These are phyloP conservation scores for Pseudozyma sp. DNA, from an alignment of 1,284 basidiomycete species.

Conservation along the genomic window DNA sequence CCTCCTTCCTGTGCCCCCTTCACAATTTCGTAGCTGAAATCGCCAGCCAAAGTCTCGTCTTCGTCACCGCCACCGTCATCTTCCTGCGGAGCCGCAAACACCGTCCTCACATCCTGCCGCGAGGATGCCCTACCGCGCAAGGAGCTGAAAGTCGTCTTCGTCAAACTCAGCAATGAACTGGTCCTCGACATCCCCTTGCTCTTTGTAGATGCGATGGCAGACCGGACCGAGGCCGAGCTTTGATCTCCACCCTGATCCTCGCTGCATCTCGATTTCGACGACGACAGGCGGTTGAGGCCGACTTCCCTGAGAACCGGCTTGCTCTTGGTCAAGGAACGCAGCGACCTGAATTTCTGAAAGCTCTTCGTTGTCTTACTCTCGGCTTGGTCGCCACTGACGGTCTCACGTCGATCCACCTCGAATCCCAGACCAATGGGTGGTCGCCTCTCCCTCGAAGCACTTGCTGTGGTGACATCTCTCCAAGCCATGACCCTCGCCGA, in stretches of 20 bases:
- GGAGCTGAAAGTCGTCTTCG: slow-evolving; percentile 19
- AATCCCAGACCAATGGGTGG: too few species aligned
- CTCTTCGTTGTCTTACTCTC: slow-evolving; percentile 4
- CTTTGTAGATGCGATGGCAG: not conserved
- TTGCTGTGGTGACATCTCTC: slow-evolving; percentile 12
- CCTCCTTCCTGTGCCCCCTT: not conserved
- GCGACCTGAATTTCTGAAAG: slow-evolving; percentile 22
- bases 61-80: slow-evolving; percentile 1
- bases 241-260: too few species aligned
- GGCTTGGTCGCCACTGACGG: not conserved
- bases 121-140: slow-evolving; percentile 8
- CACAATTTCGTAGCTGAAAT: slow-evolving; percentile 41
- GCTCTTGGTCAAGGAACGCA: slow-evolving; percentile 12
- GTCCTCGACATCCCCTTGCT: slow-evolving; percentile 15
- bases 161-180: slow-evolving; percentile 27
- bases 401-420: too few species aligned
- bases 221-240: too few species aligned
- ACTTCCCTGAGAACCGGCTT: not conserved
- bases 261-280: too few species aligned
- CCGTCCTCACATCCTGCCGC: not conserved
- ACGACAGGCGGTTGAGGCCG: too few species aligned
- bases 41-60: slow-evolving; percentile 8
- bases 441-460: not conserved
- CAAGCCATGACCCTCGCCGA: slow-evolving; percentile 27
- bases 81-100: not conserved